Percentiles rank a stretch among this genome's conserved stretches.
phyloP scores from a whole-genome alignment of 208 protist genomes.

The Wallacemonas sp. region DNA sequence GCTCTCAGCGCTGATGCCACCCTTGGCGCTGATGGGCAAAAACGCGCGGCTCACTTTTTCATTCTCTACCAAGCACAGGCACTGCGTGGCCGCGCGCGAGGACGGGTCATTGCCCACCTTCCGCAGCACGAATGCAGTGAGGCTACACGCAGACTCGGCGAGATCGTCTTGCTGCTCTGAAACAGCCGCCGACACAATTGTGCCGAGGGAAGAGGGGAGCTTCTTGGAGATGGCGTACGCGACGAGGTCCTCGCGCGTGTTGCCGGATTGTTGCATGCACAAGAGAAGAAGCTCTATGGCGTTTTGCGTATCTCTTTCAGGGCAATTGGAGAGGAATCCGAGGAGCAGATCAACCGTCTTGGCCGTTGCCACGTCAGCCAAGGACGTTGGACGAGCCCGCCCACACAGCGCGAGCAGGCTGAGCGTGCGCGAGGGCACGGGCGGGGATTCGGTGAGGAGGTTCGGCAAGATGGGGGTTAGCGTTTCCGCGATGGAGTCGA shows the following conservation, averaged over 20 bases:
- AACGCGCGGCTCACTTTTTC: constrained; percentile 40
- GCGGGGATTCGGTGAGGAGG: constrained; percentile 73
- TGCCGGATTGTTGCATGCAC: constrained; percentile 22
- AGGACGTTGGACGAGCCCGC: constrained; percentile 43
- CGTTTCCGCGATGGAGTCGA: constrained; percentile 32
- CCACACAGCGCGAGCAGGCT: constrained; percentile 76
- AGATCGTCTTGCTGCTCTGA: constrained; percentile 35
- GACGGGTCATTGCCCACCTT: constrained; percentile 29
- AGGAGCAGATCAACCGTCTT: constrained; percentile 22
- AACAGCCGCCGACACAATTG: constrained; percentile 38
- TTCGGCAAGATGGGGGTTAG: constrained; percentile 36
- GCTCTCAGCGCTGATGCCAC: constrained; percentile 33
- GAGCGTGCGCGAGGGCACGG: constrained; percentile 83
- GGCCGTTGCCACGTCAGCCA: constrained; percentile 41
- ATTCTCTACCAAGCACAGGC: constrained; percentile 29
- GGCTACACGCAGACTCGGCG: constrained; percentile 36
- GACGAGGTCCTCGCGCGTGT: constrained; percentile 13
- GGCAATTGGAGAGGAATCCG: constrained; percentile 25
- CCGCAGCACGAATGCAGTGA: constrained; percentile 43
- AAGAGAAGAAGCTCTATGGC: constrained; percentile 1
- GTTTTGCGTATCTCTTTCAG: constrained; percentile 4
- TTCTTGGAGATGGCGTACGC: constrained; percentile 22
- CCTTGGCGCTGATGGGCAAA: constrained; percentile 48
- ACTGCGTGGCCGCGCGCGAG: constrained; percentile 40
- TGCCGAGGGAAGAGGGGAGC: constrained; percentile 45